Percentiles rank a stretch among this genome's conserved stretches.
Evolutionary conservation across 352 stramenopile species (phyloP).

Genomic region (Pythium guiyangense): DNA sequence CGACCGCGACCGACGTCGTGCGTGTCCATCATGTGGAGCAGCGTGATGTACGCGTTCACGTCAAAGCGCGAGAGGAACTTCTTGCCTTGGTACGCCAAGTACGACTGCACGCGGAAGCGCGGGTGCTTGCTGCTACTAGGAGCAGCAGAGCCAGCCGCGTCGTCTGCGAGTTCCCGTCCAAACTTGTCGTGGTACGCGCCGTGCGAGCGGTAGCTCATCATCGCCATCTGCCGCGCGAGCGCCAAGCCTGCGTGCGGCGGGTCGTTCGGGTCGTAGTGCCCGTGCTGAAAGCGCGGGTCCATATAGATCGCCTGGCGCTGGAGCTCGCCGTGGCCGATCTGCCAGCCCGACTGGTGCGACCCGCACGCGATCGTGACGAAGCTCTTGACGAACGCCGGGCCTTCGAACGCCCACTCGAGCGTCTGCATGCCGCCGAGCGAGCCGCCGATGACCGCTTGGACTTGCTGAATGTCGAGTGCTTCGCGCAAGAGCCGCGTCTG

Average conservation of each 20-base stretch:
- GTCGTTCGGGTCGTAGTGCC: slow-evolving; percentile 58
- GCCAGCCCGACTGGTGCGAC: slow-evolving; percentile 93
- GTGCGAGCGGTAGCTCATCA: slow-evolving; percentile 95
- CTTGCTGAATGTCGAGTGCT: slow-evolving; percentile 78
- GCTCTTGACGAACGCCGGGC: slow-evolving; percentile 77
- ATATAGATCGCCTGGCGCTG: slow-evolving; percentile 96
- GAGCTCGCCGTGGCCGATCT: slow-evolving; percentile 95
- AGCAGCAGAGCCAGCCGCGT: slow-evolving; percentile 16
- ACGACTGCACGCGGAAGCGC: slow-evolving; percentile 80
- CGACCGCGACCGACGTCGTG: slow-evolving; percentile 90
- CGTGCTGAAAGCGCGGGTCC: slow-evolving; percentile 89
- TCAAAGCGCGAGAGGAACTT: slow-evolving; percentile 96
- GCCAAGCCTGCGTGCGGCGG: slow-evolving; percentile 81
- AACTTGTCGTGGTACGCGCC: slow-evolving; percentile 93
- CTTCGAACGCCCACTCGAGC: slow-evolving; percentile 95
- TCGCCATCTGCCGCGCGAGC: slow-evolving; percentile 94
- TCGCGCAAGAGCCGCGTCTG: slow-evolving; percentile 90
- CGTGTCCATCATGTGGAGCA: slow-evolving; percentile 96
- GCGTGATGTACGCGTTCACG: slow-evolving; percentile 93
- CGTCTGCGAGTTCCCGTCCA: slow-evolving; percentile 51
- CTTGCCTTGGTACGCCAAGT: slow-evolving; percentile 89
- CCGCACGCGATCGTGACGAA: slow-evolving; percentile 93
- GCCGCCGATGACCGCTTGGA: slow-evolving; percentile 86
- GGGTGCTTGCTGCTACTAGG: slow-evolving; percentile 16
- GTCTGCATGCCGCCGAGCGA: slow-evolving; percentile 97